phyloP scores from a whole-genome alignment of 495 filamentous ascomycete genomes.

The Terfezia claveryi region DNA sequence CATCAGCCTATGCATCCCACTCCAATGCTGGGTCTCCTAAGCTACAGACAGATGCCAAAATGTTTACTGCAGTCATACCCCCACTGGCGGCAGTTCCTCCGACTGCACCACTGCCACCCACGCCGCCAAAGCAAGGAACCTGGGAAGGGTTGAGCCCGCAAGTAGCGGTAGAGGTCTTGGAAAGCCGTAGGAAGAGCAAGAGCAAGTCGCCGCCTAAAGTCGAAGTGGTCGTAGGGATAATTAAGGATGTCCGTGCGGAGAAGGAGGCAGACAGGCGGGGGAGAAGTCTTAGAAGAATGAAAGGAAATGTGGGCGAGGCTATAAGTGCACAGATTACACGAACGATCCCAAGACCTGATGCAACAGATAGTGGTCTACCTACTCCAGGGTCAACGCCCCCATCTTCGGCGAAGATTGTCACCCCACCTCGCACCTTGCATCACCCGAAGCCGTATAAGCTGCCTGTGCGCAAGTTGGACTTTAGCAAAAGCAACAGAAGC shows the following conservation, averaged over 20 bases:
- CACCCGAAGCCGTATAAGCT: neutral
- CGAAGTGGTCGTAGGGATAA: neutral
- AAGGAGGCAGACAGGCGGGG: neutral
- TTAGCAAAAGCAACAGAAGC: neutral
- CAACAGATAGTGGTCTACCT: constrained; percentile 8
- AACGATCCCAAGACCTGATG: neutral
- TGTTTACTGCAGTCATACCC: neutral
- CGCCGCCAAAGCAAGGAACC: neutral
- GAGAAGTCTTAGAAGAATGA: neutral
- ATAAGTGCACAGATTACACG: neutral
- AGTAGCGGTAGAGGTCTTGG: neutral
- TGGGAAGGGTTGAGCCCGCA: neutral
- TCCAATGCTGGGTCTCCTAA: neutral
- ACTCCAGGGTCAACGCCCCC: constrained; percentile 15
- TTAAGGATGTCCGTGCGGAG: neutral
- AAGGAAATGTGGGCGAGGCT: constrained; percentile 3
- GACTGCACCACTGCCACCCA: neutral
- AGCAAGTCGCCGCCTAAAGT: neutral
- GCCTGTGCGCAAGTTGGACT: neutral
- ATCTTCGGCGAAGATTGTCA: neutral
- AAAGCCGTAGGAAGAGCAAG: neutral
- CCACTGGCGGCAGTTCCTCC: neutral
- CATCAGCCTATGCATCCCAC: neutral
- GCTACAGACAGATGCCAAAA: neutral
- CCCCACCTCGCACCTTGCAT: neutral